A percentile compares a stretch with the other conserved stretches of the same genome.
phyloP scores from a whole-genome alignment of 805 yeast species.

The Kurtzmaniella fragi region DNA sequence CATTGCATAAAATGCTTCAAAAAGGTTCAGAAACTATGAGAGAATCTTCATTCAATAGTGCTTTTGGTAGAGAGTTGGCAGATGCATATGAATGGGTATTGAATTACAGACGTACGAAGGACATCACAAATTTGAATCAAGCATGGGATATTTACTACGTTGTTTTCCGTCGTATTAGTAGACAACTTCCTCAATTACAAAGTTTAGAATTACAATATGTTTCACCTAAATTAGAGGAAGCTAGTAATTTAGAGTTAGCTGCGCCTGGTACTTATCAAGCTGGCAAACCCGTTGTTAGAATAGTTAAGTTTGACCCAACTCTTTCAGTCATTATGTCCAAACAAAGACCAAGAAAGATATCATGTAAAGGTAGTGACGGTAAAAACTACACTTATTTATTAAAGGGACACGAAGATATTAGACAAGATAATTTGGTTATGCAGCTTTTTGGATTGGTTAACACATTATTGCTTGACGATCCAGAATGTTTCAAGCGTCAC shows the following conservation, averaged over 20 bases:
- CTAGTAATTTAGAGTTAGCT: conserved; percentile 77
- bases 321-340: conserved; percentile 88
- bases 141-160: conserved; percentile 97
- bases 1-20: conserved; percentile 78
- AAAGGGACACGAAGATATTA: conserved; percentile 96
- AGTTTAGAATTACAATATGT: conserved; percentile 88
- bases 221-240: conserved; percentile 81
- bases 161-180: conserved; percentile 85
- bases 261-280: conserved; percentile 92
- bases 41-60: conserved; percentile 87
- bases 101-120: conserved; percentile 79
- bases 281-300: conserved; percentile 71
- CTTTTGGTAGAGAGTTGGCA: conserved; percentile 87
- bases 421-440: conserved; percentile 97
- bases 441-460: conserved; percentile 94
- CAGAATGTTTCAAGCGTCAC: conserved; percentile 95
- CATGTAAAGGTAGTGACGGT: conserved; percentile 86
- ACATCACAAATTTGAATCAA: conserved; percentile 83
- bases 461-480: conserved; percentile 79
- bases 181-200: conserved; percentile 83
- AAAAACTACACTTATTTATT: conserved; percentile 75
- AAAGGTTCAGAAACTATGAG: conserved; percentile 89
- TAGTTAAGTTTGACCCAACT: conserved; percentile 72
- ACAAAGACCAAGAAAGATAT: conserved; percentile 87
- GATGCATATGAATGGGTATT: conserved; percentile 94